Evolutionary conservation across 306 rosid genomes (phyloP).

Genomic region (Dalbergia cochinchinensis): DNA sequence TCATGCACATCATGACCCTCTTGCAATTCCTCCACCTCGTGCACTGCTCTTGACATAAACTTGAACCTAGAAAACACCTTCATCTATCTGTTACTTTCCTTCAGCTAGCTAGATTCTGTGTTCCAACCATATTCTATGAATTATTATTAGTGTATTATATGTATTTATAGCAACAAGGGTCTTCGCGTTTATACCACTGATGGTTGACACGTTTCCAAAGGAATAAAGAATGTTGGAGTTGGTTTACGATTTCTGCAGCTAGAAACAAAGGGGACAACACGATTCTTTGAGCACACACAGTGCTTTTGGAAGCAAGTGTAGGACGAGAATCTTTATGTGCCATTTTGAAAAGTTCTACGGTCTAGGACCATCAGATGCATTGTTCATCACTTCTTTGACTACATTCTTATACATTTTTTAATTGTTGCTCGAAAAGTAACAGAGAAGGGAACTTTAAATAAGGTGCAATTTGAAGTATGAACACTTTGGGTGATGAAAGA

Average conservation of each 20-base stretch:
- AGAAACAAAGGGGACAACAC: conserved; percentile 13
- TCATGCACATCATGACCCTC: neutral
- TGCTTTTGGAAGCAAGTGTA: conserved; percentile 11
- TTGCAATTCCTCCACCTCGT: conserved; percentile 63
- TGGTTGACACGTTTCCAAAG: conserved; percentile 16
- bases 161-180: conserved; percentile 3
- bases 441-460: neutral
- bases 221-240: conserved; percentile 12
- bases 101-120: neutral
- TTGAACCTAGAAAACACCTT: conserved; percentile 62
- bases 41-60: conserved; percentile 71
- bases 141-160: neutral
- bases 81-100: conserved; percentile 33
- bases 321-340: conserved; percentile 31
- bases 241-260: conserved; percentile 26
- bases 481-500: neutral
- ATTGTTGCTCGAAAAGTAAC: neutral
- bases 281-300: conserved; percentile 30
- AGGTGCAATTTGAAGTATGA: neutral
- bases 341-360: conserved; percentile 4
- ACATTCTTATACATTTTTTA: neutral
- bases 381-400: conserved; percentile 34
- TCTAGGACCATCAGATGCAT: conserved; percentile 38
- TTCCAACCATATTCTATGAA: no score
- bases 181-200: conserved; percentile 26